Conservation (phyloP, 2,329 filamentous ascomycete species). For the Alternaria brassicicola region DNA sequence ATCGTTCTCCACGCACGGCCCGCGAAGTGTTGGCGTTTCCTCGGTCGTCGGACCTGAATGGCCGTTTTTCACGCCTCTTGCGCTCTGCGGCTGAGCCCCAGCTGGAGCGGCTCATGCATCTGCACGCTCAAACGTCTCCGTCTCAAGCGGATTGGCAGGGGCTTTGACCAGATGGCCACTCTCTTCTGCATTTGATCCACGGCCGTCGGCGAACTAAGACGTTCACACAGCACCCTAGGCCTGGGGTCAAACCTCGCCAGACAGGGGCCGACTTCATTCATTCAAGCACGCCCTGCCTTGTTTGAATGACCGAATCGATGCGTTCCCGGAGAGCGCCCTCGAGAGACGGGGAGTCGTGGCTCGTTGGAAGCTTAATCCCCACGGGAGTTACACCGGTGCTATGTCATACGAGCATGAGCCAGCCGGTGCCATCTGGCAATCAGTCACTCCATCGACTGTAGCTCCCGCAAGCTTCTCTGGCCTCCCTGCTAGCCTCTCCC, state of each 20-base stretch:
- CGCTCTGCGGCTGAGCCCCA: slow-evolving; percentile 25
- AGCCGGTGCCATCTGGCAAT: slow-evolving; percentile 40
- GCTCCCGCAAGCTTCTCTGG: slow-evolving; percentile 46
- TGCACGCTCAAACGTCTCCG: slow-evolving; percentile 38
- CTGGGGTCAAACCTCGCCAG: slow-evolving; percentile 14
- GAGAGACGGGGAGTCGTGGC: slow-evolving; percentile 34
- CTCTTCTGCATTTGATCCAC: slow-evolving; percentile 13
- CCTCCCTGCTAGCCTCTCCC: slow-evolving; percentile 47
- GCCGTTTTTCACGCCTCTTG: slow-evolving; percentile 36
- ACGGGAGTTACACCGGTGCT: slow-evolving; percentile 49
- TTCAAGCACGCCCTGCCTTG: background rate
- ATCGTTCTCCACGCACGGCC: slow-evolving; percentile 39
- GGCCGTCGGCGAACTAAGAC: slow-evolving; percentile 18
- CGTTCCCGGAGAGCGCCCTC: slow-evolving; percentile 4
- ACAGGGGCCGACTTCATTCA: slow-evolving; percentile 2
- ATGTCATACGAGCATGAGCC: slow-evolving; percentile 49
- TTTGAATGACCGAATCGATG: background rate
- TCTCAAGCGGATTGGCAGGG: slow-evolving; percentile 29
- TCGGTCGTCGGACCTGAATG: slow-evolving; percentile 32
- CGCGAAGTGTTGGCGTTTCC: slow-evolving; percentile 25
- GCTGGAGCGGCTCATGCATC: slow-evolving; percentile 38
- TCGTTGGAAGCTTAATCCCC: slow-evolving; percentile 41
- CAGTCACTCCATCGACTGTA: slow-evolving; percentile 41
- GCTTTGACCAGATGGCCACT: slow-evolving; percentile 19
- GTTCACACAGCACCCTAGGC: slow-evolving; percentile 4